Conservation (phyloP, 495 filamentous ascomycete genomes). For the Talaromyces liani region DNA sequence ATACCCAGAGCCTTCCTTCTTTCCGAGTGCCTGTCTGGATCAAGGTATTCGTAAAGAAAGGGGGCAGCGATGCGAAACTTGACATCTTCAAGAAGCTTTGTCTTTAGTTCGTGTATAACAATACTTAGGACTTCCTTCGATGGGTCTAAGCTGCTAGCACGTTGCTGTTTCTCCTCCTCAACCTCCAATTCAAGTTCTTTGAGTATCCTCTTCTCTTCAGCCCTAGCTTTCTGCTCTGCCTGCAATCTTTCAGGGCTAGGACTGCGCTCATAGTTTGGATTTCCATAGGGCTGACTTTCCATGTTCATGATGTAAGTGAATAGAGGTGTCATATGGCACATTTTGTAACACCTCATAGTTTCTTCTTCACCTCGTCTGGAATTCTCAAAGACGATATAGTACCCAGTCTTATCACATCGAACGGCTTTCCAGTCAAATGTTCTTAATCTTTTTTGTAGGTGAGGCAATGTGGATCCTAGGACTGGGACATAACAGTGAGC, state of each 20-base stretch:
- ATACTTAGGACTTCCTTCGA: slow-evolving; percentile 72
- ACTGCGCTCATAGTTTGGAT: slow-evolving; percentile 58
- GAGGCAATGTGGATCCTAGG: slow-evolving; percentile 70
- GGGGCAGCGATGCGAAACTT: slow-evolving; percentile 76
- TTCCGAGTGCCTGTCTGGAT: slow-evolving; percentile 66
- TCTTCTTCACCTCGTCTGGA: slow-evolving; percentile 68
- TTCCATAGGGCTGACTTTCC: slow-evolving; percentile 67
- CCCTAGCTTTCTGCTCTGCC: slow-evolving; percentile 48
- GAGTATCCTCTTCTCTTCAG: slow-evolving; percentile 46
- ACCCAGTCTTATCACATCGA: slow-evolving; percentile 74
- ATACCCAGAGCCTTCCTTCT: slow-evolving; percentile 76
- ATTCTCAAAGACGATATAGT: slow-evolving; percentile 83
- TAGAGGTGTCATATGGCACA: slow-evolving; percentile 65
- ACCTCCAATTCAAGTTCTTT: slow-evolving; percentile 69
- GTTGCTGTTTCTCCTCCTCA: slow-evolving; percentile 77
- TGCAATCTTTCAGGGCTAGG: slow-evolving; percentile 46
- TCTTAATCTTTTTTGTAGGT: slow-evolving; percentile 81
- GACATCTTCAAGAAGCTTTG: slow-evolving; percentile 79
- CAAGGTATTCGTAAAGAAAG: slow-evolving; percentile 74
- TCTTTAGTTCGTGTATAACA: slow-evolving; percentile 70
- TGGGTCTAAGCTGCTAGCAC: slow-evolving; percentile 79
- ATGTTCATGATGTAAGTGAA: slow-evolving; percentile 94
- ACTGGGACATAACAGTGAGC: slow-evolving; percentile 79
- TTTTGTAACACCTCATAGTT: slow-evolving; percentile 64
- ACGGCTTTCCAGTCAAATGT: slow-evolving; percentile 69